Conservation (phyloP, 1,139 yeast genomes). For the Geotrichum siamense region DNA sequence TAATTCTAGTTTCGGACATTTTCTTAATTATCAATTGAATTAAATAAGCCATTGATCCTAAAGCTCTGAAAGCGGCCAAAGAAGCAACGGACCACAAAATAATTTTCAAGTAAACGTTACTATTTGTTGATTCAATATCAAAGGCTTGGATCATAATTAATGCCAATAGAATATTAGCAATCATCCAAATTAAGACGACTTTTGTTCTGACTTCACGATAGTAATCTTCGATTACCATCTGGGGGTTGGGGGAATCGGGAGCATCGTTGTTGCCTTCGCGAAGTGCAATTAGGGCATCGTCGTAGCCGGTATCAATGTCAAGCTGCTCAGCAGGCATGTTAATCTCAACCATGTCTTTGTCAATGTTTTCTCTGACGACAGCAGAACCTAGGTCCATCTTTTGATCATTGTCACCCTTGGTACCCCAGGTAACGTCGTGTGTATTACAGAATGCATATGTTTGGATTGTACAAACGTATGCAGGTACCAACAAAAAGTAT, state of each 20-base stretch:
- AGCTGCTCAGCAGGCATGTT: slow-evolving; percentile 87
- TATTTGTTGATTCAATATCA: slow-evolving; percentile 51
- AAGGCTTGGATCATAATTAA: slow-evolving; percentile 88
- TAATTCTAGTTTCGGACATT: slow-evolving; percentile 27
- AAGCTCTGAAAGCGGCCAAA: slow-evolving; percentile 68
- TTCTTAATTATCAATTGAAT: slow-evolving; percentile 37
- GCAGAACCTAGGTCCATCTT: slow-evolving; percentile 57
- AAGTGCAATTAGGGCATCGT: slow-evolving; percentile 65
- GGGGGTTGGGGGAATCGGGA: slow-evolving; percentile 5
- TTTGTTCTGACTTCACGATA: slow-evolving; percentile 91
- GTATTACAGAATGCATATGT: slow-evolving; percentile 93
- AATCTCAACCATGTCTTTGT: slow-evolving; percentile 60
- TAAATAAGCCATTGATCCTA: slow-evolving; percentile 68
- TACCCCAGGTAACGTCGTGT: slow-evolving; percentile 97
- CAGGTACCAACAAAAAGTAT: slow-evolving; percentile 79
- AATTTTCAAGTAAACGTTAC: slow-evolving; percentile 71
- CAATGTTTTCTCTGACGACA: slow-evolving; percentile 48
- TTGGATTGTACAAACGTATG: slow-evolving; percentile 83
- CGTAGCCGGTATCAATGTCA: slow-evolving; percentile 82
- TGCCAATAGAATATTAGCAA: slow-evolving; percentile 67
- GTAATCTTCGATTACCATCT: slow-evolving; percentile 46
- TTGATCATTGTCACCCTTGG: slow-evolving; percentile 82
- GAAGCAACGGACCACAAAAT: slow-evolving; percentile 89
- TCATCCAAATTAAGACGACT: slow-evolving; percentile 89
- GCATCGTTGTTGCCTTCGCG: slow-evolving; percentile 58